Evolutionary conservation across 495 filamentous ascomycete species (phyloP).

Genomic region (Tuber calosporum): DNA sequence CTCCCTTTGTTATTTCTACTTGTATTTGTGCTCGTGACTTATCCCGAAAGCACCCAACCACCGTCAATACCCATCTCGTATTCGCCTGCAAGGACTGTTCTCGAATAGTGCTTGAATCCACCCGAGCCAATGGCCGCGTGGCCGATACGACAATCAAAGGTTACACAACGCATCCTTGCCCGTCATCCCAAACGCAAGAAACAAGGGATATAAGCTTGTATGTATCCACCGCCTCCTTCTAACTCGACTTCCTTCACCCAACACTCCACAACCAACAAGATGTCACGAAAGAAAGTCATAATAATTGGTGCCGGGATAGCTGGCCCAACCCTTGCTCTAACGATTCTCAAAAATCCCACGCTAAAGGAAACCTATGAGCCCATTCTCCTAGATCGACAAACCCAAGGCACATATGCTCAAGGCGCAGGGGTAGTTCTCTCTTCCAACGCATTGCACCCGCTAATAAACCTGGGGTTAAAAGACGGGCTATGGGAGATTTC

Average conservation of each 20-base stretch:
- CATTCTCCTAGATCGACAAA: slow-evolving; percentile 28
- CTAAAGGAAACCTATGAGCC: slow-evolving; percentile 18
- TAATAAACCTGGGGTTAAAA: slow-evolving; percentile 18
- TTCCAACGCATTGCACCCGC: slow-evolving; percentile 37
- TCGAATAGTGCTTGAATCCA: neutral
- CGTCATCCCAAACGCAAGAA: neutral
- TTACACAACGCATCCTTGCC: neutral
- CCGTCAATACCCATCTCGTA: neutral
- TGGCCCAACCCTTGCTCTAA: slow-evolving; percentile 28
- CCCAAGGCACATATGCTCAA: slow-evolving; percentile 8
- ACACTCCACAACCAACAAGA: neutral
- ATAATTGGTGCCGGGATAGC: slow-evolving; percentile 28
- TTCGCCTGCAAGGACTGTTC: neutral
- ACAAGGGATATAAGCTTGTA: neutral
- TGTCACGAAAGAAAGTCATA: slow-evolving; percentile 4
- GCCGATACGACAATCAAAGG: neutral
- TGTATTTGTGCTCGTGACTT: too few species aligned
- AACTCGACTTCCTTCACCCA: neutral
- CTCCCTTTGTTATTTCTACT: neutral
- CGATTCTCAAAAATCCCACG: slow-evolving; percentile 19
- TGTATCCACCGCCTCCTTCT: neutral
- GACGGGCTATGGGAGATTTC: slow-evolving; percentile 10
- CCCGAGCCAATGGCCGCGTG: neutral
- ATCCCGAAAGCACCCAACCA: too few species aligned
- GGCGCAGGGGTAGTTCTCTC: slow-evolving; percentile 44